Conservation (phyloP, 129 eudicot genomes). For the Saussurea involucrata region DNA sequence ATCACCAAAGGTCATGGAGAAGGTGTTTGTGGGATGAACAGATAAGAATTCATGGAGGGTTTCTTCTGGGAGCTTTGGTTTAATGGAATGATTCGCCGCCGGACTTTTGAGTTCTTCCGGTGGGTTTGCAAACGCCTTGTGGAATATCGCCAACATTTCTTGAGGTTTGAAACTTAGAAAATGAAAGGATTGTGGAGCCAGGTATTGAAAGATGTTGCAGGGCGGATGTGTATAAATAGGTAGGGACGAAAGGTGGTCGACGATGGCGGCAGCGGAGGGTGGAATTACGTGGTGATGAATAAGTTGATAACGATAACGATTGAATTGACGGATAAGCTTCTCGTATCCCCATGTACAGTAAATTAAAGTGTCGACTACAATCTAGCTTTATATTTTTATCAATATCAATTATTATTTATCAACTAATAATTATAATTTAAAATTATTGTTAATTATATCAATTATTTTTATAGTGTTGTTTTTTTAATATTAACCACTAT, state of each 20-base stretch:
- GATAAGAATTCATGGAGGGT: constrained; percentile 56
- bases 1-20: constrained; percentile 57
- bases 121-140: constrained; percentile 83
- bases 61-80: constrained; percentile 64
- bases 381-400: too few species aligned
- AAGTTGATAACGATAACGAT: constrained; percentile 9
- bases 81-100: constrained; percentile 29
- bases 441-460: too few species aligned
- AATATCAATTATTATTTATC: too few species aligned
- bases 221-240: constrained; percentile 3
- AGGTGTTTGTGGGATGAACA: constrained; percentile 53
- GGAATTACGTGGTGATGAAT: constrained; percentile 25
- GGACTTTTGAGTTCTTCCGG: constrained; percentile 93
- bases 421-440: too few species aligned
- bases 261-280: background rate
- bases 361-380: too few species aligned
- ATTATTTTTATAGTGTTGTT: too few species aligned
- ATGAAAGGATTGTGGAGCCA: background rate
- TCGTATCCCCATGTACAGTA: constrained; percentile 36
- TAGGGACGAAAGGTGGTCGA: background rate
- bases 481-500: too few species aligned
- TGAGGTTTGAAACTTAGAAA: background rate
- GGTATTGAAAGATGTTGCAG: background rate
- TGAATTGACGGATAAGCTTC: constrained; percentile 35
- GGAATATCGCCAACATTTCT: constrained; percentile 79